Conservation (phyloP, 2,329 filamentous ascomycete genomes). For the Colletotrichum tanaceti region DNA sequence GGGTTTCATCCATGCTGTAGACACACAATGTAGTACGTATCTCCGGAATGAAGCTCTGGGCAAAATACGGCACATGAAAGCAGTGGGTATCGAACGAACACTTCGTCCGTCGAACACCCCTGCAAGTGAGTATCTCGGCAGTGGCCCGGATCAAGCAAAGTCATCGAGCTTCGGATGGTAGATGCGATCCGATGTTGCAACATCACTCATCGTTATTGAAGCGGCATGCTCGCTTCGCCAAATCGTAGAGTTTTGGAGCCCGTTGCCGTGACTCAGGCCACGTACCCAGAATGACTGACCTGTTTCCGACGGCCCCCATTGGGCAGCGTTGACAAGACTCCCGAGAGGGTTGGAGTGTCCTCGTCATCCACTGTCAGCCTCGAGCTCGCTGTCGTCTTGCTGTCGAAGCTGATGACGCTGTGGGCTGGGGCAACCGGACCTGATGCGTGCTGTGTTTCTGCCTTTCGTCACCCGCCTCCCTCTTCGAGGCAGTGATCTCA, state of each 20-base stretch:
- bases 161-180: conserved; percentile 18
- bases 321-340: background rate
- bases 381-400: background rate
- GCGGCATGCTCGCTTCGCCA: conserved; percentile 11
- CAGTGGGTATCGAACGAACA: conserved; percentile 11
- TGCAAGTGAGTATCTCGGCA: background rate
- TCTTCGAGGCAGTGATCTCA: conserved; percentile 17
- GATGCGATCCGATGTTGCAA: background rate
- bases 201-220: background rate
- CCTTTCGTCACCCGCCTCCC: conserved; percentile 20
- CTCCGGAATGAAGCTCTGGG: background rate
- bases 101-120: conserved; percentile 1
- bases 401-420: background rate
- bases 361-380: conserved; percentile 27
- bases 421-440: background rate
- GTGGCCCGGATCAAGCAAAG: conserved; percentile 29
- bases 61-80: background rate
- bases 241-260: background rate
- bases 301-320: background rate
- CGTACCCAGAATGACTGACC: conserved; percentile 13
- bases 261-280: conserved; percentile 19
- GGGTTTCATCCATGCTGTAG: background rate
- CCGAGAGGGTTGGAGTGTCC: conserved; percentile 8
- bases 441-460: conserved; percentile 7
- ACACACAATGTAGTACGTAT: background rate